phyloP scores from a whole-genome alignment of 2,329 filamentous ascomycete species.

The Coniella lustricola region DNA sequence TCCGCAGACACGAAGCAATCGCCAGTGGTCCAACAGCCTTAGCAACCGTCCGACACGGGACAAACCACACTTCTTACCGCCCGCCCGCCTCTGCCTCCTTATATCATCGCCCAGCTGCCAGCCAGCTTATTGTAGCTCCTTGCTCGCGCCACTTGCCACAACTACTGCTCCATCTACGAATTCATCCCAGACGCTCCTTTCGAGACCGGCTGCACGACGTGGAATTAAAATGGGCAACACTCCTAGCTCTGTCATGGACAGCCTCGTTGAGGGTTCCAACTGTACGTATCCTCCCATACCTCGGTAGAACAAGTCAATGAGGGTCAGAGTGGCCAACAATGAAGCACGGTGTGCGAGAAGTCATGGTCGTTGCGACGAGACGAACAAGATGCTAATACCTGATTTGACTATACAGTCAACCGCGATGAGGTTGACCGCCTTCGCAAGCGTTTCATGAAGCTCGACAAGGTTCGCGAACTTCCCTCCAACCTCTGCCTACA shows the following conservation, averaged over 20 bases:
- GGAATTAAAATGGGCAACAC: conserved; percentile 54
- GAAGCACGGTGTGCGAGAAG: not conserved
- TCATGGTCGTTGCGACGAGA: not conserved
- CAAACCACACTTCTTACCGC: too few relatives aligned
- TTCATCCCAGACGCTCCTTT: not conserved
- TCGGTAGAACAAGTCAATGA: not conserved
- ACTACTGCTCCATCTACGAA: too few relatives aligned
- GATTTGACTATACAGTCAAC: conserved; percentile 60
- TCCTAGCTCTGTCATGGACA: conserved; percentile 74
- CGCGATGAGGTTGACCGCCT: conserved; percentile 93
- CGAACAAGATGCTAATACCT: not conserved
- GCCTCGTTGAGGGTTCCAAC: conserved; percentile 93
- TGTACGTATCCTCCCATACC: conserved; percentile 51
- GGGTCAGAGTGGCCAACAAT: too few relatives aligned
- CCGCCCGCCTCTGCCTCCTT: too few relatives aligned
- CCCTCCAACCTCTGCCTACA: not conserved
- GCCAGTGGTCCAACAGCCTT: too few relatives aligned
- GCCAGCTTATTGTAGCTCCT: too few relatives aligned
- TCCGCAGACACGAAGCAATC: too few relatives aligned
- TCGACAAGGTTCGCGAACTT: conserved; percentile 73
- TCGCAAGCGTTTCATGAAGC: conserved; percentile 97
- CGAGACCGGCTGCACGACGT: not conserved
- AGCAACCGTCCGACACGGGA: too few relatives aligned
- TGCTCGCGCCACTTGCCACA: not conserved
- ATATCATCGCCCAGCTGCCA: too few relatives aligned